Conservation (phyloP, 2,329 filamentous ascomycete genomes). For the Clarireedia homoeocarpa region DNA sequence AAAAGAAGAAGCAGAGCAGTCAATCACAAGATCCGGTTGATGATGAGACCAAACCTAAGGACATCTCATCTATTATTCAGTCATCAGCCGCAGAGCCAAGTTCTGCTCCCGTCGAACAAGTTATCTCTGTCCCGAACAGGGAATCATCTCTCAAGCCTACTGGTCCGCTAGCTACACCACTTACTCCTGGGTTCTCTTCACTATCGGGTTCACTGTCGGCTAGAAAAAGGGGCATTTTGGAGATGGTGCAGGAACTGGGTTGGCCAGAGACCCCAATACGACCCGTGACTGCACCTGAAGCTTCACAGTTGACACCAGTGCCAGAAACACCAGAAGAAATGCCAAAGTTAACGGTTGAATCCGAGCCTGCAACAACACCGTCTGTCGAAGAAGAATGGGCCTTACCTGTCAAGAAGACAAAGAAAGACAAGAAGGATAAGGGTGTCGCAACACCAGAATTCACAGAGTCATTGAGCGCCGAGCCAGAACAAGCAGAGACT, state of each 20-base stretch:
- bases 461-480: neutral
- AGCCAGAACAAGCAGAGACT: neutral
- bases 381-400: neutral
- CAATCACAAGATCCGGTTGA: slow-evolving; percentile 4
- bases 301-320: neutral
- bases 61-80: neutral
- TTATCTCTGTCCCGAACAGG: neutral
- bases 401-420: slow-evolving; percentile 30
- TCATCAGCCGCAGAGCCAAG: neutral
- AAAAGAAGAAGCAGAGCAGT: slow-evolving; percentile 7
- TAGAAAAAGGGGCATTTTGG: slow-evolving; percentile 6
- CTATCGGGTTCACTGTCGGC: slow-evolving; percentile 1
- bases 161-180: neutral
- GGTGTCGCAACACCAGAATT: neutral
- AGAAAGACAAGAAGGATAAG: slow-evolving; percentile 32
- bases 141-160: neutral
- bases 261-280: slow-evolving; percentile 1
- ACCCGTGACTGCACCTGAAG: slow-evolving; percentile 4
- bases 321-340: too few relatives aligned
- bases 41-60: neutral
- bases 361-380: neutral
- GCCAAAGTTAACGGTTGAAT: neutral
- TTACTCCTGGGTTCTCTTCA: slow-evolving; percentile 2
- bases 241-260: slow-evolving; percentile 7
- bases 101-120: slow-evolving; percentile 1